Percentiles rank a stretch among this genome's conserved stretches.
Conservation (phyloP, 2,329 filamentous ascomycete species). For the Didymella glomerata region DNA sequence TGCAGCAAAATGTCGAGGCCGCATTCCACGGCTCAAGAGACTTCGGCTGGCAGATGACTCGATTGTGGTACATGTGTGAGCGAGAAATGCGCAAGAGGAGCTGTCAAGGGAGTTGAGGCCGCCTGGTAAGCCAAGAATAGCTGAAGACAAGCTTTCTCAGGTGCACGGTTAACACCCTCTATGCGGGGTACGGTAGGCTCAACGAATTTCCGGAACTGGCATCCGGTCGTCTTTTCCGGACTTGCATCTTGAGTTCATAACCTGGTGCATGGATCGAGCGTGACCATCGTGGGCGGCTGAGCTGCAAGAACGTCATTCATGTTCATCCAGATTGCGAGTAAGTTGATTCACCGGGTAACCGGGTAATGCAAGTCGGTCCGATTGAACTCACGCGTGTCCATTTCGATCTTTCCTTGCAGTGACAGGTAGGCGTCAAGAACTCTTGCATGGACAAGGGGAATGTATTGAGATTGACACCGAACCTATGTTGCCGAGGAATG, state of each 20-base stretch:
- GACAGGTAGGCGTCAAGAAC: neutral
- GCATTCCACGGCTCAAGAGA: constrained; percentile 14
- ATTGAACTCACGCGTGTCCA: neutral
- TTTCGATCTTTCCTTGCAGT: constrained; percentile 8
- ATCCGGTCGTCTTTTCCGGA: neutral
- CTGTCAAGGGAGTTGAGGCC: constrained; percentile 14
- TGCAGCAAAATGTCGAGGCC: neutral
- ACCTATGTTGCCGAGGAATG: constrained; percentile 20
- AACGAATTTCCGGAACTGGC: constrained; percentile 1
- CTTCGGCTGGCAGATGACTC: constrained; percentile 13
- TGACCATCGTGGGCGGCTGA: neutral
- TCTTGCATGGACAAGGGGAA: constrained; percentile 12
- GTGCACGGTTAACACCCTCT: neutral
- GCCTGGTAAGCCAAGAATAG: constrained; percentile 15
- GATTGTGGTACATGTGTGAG: constrained; percentile 8
- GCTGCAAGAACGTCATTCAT: neutral
- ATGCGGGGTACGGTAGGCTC: constrained; percentile 14
- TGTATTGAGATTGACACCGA: neutral
- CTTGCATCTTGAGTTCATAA: neutral
- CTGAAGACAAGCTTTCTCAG: constrained; percentile 11
- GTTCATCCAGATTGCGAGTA: neutral
- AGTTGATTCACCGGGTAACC: neutral
- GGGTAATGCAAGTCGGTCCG: constrained; percentile 2
- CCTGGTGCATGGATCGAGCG: neutral
- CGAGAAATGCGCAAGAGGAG: constrained; percentile 13